phyloP scores from a whole-genome alignment of 805 yeast species.

The Dipodascus albidus region DNA sequence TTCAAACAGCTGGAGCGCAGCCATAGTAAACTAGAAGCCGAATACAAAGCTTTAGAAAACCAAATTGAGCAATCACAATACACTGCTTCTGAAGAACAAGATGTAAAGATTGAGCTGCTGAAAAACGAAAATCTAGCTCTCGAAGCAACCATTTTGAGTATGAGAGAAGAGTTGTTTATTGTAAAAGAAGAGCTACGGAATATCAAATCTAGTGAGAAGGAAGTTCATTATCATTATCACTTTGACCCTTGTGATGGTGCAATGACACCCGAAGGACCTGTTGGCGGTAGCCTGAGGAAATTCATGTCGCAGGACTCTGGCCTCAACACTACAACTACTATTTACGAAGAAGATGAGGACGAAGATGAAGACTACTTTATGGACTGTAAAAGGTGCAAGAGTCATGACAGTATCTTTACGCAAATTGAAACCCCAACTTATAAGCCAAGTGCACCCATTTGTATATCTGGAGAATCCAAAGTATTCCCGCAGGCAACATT shows the following conservation, averaged over 20 bases:
- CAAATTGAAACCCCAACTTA: background rate
- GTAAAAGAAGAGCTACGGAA: background rate
- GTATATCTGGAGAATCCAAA: slow-evolving; percentile 1
- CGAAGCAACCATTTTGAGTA: background rate
- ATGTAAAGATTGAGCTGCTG: background rate
- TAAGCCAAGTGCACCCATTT: background rate
- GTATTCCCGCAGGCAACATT: background rate
- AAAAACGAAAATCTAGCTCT: background rate
- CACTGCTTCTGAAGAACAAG: background rate
- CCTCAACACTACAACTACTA: background rate
- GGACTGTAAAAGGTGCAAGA: background rate
- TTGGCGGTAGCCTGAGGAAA: background rate
- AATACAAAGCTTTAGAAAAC: background rate
- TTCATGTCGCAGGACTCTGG: background rate
- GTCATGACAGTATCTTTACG: background rate
- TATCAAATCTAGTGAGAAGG: background rate
- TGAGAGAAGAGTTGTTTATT: background rate
- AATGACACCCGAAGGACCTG: background rate
- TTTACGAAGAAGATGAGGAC: background rate
- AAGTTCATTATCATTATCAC: background rate
- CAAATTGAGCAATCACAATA: background rate
- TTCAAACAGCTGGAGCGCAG: background rate
- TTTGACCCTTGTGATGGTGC: background rate
- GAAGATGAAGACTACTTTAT: background rate
- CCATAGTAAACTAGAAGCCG: background rate